Conservation (phyloP, 2,329 filamentous ascomycete species). For the Clathrospora elynae region DNA sequence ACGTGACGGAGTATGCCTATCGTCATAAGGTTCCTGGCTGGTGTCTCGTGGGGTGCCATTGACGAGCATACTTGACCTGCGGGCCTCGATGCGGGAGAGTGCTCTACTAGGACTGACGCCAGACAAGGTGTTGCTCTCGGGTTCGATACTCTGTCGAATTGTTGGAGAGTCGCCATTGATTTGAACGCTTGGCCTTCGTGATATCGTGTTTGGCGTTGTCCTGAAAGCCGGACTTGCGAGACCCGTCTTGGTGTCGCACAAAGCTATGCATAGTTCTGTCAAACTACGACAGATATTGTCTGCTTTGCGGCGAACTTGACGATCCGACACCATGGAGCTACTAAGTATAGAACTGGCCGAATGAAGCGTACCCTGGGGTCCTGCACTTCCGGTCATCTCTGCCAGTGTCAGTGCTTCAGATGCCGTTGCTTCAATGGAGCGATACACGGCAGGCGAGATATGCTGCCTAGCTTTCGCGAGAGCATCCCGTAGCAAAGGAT, state of each 20-base stretch:
- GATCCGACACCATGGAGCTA: conserved; percentile 68
- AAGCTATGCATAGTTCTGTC: conserved; percentile 86
- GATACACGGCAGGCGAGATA: conserved; percentile 73
- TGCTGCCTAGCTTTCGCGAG: conserved; percentile 76
- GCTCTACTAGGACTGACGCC: conserved; percentile 45
- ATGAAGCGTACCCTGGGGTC: conserved; percentile 65
- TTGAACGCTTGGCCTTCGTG: conserved; percentile 45
- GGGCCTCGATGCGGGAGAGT: conserved; percentile 53
- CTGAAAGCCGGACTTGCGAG: conserved; percentile 40
- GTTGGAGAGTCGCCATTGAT: conserved; percentile 45
- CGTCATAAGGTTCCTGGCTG: conserved; percentile 35
- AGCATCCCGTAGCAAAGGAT: conserved; percentile 80
- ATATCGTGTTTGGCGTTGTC: conserved; percentile 26
- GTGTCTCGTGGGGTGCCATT: conserved; percentile 36
- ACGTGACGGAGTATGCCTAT: conserved; percentile 34
- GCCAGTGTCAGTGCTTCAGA: conserved; percentile 80
- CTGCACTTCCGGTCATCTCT: conserved; percentile 74
- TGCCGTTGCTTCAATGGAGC: conserved; percentile 78
- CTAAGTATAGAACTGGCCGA: conserved; percentile 69
- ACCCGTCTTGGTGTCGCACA: conserved; percentile 55
- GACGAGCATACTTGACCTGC: conserved; percentile 45
- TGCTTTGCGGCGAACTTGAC: conserved; percentile 85
- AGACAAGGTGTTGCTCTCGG: conserved; percentile 39
- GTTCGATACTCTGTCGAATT: conserved; percentile 43
- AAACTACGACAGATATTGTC: conserved; percentile 91